phyloP scores from a whole-genome alignment of 805 yeast species.

The Zygosaccharomyces bailii region DNA sequence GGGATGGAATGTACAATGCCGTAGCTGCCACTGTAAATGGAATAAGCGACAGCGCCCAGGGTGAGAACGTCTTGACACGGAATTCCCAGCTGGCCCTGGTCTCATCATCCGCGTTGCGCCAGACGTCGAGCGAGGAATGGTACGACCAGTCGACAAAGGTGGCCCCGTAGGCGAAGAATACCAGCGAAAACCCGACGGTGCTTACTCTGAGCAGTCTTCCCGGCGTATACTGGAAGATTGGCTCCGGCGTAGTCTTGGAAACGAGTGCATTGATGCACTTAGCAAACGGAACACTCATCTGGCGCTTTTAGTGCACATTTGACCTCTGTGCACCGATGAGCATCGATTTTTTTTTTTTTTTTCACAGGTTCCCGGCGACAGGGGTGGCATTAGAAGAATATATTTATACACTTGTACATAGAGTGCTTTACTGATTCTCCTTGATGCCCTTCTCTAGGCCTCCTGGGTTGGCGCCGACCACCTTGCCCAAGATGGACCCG shows the following conservation, averaged over 20 bases:
- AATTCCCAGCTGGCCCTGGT: constrained; percentile 18
- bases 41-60: constrained; percentile 25
- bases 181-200: constrained; percentile 25
- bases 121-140: constrained; percentile 20
- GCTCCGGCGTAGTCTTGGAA: constrained; percentile 22
- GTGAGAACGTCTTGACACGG: constrained; percentile 23
- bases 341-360: neutral
- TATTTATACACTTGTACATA: neutral
- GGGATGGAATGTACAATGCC: constrained; percentile 25
- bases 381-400: too few relatives aligned
- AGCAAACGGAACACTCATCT: constrained; percentile 20
- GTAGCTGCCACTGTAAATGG: constrained; percentile 30
- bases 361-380: too few relatives aligned
- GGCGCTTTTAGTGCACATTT: neutral
- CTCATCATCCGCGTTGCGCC: constrained; percentile 14
- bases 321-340: neutral
- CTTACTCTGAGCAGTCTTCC: constrained; percentile 20
- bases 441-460: constrained; percentile 36
- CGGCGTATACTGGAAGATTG: constrained; percentile 22
- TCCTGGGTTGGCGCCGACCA: constrained; percentile 58
- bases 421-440: constrained; percentile 8
- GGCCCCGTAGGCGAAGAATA: constrained; percentile 28
- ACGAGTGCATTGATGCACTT: constrained; percentile 22
- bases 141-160: constrained; percentile 31
- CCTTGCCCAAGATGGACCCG: constrained; percentile 52